These are phyloP conservation scores for Sphaerulina vaccinii DNA, from an alignment of 2,329 filamentous ascomycete species.

Conservation along the genomic window DNA sequence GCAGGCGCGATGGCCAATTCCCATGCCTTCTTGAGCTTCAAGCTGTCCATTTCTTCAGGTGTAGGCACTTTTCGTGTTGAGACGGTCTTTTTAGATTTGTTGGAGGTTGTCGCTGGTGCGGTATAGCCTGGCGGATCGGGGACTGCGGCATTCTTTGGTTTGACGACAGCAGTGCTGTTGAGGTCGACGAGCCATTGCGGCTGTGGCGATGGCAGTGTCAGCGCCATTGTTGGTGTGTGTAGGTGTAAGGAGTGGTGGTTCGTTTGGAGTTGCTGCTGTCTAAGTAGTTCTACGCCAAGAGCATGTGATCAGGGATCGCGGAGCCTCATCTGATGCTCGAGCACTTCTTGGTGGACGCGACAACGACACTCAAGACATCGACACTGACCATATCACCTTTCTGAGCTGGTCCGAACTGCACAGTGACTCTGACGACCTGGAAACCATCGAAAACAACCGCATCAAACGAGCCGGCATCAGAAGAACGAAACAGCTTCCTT, in stretches of 20 bases:
- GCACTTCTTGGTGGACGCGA: not conserved
- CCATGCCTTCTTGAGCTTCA: conserved; percentile 99
- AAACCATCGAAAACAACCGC: not conserved
- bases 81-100: conserved; percentile 25
- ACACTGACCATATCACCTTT: too few relatives aligned
- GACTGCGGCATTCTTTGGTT: conserved; percentile 66
- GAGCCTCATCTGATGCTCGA: conserved; percentile 10
- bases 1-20: conserved; percentile 90
- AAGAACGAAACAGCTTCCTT: conserved; percentile 8
- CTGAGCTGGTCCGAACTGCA: too few relatives aligned
- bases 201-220: conserved; percentile 44
- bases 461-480: conserved; percentile 8
- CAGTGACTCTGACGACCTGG: too few relatives aligned
- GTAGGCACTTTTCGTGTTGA: conserved; percentile 64
- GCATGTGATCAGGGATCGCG: conserved; percentile 7
- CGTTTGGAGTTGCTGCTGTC: conserved; percentile 7
- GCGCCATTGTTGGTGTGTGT: conserved; percentile 24
- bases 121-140: conserved; percentile 85
- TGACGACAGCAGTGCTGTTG: conserved; percentile 65
- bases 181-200: conserved; percentile 85
- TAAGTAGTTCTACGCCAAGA: conserved; percentile 2
- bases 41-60: conserved; percentile 82
- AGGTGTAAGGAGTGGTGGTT: not conserved
- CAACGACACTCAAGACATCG: too few relatives aligned
- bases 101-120: conserved; percentile 37